Evolutionary conservation across 768 basidiomycete genomes (phyloP).

Genomic region (Hysterangium stoloniferum): DNA sequence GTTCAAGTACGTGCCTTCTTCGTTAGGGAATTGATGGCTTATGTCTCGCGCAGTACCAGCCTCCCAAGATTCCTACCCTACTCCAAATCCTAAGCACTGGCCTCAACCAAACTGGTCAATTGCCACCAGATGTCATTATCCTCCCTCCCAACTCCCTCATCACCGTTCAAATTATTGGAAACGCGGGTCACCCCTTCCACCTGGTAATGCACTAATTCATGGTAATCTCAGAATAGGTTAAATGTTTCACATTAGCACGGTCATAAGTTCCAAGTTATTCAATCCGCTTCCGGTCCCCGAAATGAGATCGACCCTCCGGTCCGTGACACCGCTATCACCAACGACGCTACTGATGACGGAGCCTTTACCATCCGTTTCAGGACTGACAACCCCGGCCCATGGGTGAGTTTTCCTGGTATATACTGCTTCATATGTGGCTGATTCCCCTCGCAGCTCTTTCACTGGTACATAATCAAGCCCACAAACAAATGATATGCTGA

Average conservation of each 20-base stretch:
- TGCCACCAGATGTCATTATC: too few relatives aligned
- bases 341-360: slow-evolving; percentile 29
- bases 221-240: too few relatives aligned
- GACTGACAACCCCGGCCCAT: slow-evolving; percentile 62
- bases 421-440: too few relatives aligned
- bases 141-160: slow-evolving; percentile 6
- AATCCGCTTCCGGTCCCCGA: slow-evolving; percentile 17
- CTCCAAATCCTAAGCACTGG: slow-evolving; percentile 16
- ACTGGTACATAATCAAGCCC: slow-evolving; percentile 29
- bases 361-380: slow-evolving; percentile 51
- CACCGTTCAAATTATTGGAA: slow-evolving; percentile 7
- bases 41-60: slow-evolving; percentile 10
- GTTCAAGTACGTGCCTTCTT: background rate
- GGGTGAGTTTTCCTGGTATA: too few relatives aligned
- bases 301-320: slow-evolving; percentile 49
- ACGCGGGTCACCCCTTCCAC: slow-evolving; percentile 10
- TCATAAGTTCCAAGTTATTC: slow-evolving; percentile 8
- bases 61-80: slow-evolving; percentile 16
- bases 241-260: too few relatives aligned
- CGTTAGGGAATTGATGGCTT: background rate
- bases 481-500: too few relatives aligned
- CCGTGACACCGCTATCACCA: slow-evolving; percentile 44
- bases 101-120: too few relatives aligned
- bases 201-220: too few relatives aligned
- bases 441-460: slow-evolving; percentile 32